phyloP scores from a whole-genome alignment of 345 rosid species.

The Cardamine occulta region DNA sequence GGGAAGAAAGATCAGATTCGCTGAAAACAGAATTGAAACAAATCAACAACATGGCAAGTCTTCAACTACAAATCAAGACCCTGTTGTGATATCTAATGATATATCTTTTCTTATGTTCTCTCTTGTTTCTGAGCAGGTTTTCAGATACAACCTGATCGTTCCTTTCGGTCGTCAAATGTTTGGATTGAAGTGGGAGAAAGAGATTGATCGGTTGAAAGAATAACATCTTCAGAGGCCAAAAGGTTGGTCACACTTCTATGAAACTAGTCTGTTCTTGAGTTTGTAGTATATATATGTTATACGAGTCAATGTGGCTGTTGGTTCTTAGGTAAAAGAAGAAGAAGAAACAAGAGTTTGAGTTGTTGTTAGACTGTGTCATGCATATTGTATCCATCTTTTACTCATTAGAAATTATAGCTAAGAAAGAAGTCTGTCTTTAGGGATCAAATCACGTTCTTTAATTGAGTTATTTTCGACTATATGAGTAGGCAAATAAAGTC shows the following conservation, averaged over 20 bases:
- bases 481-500: constrained; percentile 27
- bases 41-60: constrained; percentile 73
- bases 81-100: background rate
- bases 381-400: constrained; percentile 24
- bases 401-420: constrained; percentile 13
- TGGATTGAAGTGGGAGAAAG: constrained; percentile 92
- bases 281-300: constrained; percentile 17
- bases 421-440: background rate
- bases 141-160: constrained; percentile 78
- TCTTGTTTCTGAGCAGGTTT: constrained; percentile 55
- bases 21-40: constrained; percentile 62
- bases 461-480: background rate
- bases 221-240: constrained; percentile 21
- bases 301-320: constrained; percentile 31
- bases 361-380: background rate
- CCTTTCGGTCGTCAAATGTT: constrained; percentile 90
- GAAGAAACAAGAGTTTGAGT: background rate
- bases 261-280: constrained; percentile 25
- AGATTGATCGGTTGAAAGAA: constrained; percentile 64
- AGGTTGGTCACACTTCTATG: constrained; percentile 37
- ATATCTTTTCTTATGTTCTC: constrained; percentile 5
- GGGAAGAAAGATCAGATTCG: constrained; percentile 54
- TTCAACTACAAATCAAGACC: constrained; percentile 12
- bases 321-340: constrained; percentile 16
- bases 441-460: constrained; percentile 14